Percentiles rank a stretch among this genome's conserved stretches.
Evolutionary conservation across 441 rosid genomes (phyloP).

Genomic region (Dalechampia spathulata): DNA sequence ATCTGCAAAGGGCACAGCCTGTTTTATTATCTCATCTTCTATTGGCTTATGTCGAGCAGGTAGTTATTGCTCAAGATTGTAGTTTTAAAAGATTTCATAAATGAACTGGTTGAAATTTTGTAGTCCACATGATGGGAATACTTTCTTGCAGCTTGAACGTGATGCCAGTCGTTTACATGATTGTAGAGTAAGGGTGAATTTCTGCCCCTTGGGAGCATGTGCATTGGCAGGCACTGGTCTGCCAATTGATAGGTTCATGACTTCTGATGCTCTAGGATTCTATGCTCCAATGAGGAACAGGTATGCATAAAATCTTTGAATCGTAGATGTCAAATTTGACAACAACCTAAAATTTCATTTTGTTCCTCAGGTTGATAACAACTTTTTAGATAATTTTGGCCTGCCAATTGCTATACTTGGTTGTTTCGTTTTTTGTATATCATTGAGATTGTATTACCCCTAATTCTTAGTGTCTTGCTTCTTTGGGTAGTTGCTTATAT

Average conservation of each 20-base stretch:
- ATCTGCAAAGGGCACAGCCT: constrained; percentile 93
- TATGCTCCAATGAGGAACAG: constrained; percentile 90
- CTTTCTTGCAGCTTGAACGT: constrained; percentile 75
- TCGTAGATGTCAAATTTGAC: constrained; percentile 1
- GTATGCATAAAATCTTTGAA: constrained; percentile 24
- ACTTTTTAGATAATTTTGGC: no score
- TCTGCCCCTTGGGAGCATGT: constrained; percentile 91
- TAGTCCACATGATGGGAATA: not conserved
- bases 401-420: not conserved
- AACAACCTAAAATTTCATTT: not conserved
- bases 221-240: constrained; percentile 94
- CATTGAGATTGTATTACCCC: constrained; percentile 3
- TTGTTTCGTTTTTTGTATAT: not conserved
- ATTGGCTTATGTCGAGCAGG: constrained; percentile 87
- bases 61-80: constrained; percentile 13
- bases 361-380: no score
- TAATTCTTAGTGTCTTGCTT: constrained; percentile 1
- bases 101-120: not conserved
- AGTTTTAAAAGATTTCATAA: not conserved
- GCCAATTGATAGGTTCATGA: constrained; percentile 84
- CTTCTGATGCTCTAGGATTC: constrained; percentile 68
- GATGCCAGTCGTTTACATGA: constrained; percentile 72
- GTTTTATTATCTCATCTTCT: constrained; percentile 80
- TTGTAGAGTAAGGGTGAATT: constrained; percentile 67
- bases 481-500: constrained; percentile 13